Evolutionary conservation across 129 eudicot genomes (phyloP), one percentile per base, ranked within the genome.

Genomic region (Flaveria linearis): DNA sequence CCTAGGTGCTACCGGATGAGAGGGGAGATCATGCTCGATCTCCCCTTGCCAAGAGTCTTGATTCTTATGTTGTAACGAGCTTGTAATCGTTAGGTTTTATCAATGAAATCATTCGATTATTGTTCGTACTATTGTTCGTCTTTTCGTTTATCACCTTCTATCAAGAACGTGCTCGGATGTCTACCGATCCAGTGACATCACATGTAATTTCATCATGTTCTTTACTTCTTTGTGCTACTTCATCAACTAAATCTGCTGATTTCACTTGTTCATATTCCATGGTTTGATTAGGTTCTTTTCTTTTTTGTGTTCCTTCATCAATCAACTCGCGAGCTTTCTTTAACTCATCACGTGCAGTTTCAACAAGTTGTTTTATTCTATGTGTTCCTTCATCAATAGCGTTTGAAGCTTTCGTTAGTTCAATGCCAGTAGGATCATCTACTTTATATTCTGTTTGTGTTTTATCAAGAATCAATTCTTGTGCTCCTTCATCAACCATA

Each of bases 301-400:
- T 72, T 52, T 9, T 41, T 76, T 76, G 72, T 25, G 25, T 62
- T 25, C 18, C 69, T 68, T 47, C 75, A 43, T 74, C 69, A 52
- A 28, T 36, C 33, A 43, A 76, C 53, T 80, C 72, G 16, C 43
- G 51, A 73, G n/a, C 12, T 64, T 25, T 60, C 60, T 20, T 20
- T 60, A 30, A 33, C 73, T 61, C 65, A 42, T 28, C 0, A 17
- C 50, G 18, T 8, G 25, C 23, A 4, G 9, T 65, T 61, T 26
- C 72, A 52, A 14, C 55, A 51, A 22, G 51, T 39, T 76, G 69
- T 56, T 62, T 10, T 56, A 64, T 71, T 39, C 11, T 39, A 4
- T 71, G 46, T 17, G 25, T 49, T 50, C 41, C 73, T 65, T 20
- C 65, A 18, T 64, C 52, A 64, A 39, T 30, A 17, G 26, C 55